These are phyloP conservation scores for Colletotrichum caudatum DNA, from an alignment of 2,329 filamentous ascomycete species.

Conservation along the genomic window DNA sequence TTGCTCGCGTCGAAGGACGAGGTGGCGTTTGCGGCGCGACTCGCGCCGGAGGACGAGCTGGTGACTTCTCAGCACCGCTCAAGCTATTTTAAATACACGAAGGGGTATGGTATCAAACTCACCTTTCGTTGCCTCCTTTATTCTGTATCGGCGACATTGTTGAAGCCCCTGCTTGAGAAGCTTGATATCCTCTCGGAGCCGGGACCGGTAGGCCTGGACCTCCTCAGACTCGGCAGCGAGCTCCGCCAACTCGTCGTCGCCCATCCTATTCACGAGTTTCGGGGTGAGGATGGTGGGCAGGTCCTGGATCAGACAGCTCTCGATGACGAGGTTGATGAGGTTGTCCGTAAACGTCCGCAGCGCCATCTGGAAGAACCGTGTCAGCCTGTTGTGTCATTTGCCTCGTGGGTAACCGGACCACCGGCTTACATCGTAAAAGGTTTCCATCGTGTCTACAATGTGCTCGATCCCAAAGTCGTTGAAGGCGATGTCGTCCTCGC, in stretches of 20 bases:
- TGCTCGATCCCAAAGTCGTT: slow-evolving; percentile 53
- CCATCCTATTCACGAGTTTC: slow-evolving; percentile 51
- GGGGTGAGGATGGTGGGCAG: slow-evolving; percentile 57
- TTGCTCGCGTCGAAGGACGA: too few species aligned
- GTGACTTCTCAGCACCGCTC: too few species aligned
- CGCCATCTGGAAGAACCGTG: slow-evolving; percentile 51
- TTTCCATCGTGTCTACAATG: slow-evolving; percentile 58
- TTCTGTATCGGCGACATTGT: slow-evolving; percentile 43
- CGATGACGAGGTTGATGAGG: slow-evolving; percentile 60
- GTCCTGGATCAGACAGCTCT: slow-evolving; percentile 59
- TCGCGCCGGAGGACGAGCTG: too few species aligned
- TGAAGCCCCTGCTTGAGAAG: slow-evolving; percentile 43
- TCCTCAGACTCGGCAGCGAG: slow-evolving; percentile 51
- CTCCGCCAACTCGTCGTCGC: slow-evolving; percentile 46
- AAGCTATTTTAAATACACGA: too few species aligned
- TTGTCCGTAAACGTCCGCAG: slow-evolving; percentile 61
- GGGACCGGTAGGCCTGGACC: slow-evolving; percentile 32
- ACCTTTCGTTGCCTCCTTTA: not conserved
- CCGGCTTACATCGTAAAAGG: slow-evolving; percentile 57
- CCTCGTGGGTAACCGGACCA: too few species aligned
- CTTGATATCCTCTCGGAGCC: slow-evolving; percentile 37
- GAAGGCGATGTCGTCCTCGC: too few species aligned
- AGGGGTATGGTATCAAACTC: not conserved
- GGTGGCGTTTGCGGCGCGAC: too few species aligned
- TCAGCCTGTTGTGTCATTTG: not conserved